A percentile compares a stretch with the other conserved stretches of the same genome.
Evolutionary conservation across 495 filamentous ascomycete species (phyloP).

Genomic region (Thermochaetoides thermophila): DNA sequence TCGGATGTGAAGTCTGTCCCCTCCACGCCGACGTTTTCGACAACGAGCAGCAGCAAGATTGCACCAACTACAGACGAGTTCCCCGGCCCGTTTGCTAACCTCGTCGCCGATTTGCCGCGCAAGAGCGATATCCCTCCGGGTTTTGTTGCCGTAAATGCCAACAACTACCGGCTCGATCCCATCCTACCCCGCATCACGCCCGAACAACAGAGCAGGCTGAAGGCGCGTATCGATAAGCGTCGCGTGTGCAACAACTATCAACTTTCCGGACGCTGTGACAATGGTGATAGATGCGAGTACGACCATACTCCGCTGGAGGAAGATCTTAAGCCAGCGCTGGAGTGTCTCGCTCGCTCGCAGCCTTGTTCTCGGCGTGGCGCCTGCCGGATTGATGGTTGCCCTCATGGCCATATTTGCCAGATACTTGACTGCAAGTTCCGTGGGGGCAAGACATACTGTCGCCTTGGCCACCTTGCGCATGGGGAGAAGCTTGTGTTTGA

Average conservation of each 20-base stretch:
- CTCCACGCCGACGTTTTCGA: not conserved
- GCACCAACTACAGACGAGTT: not conserved
- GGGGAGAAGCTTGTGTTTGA: not conserved
- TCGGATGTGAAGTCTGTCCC: not conserved
- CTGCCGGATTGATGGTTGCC: not conserved
- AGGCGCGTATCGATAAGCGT: conserved; percentile 3
- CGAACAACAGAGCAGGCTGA: conserved; percentile 1
- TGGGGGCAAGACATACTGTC: conserved; percentile 5
- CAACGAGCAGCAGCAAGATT: not conserved
- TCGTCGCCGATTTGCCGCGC: not conserved
- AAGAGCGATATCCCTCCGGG: not conserved
- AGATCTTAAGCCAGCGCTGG: not conserved
- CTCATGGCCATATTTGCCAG: conserved; percentile 5
- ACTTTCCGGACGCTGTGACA: conserved; percentile 1
- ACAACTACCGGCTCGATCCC: conserved; percentile 5
- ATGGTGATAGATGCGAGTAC: conserved; percentile 3
- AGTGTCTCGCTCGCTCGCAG: conserved; percentile 3
- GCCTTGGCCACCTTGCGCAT: not conserved
- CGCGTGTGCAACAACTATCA: conserved; percentile 7
- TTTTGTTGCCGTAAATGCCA: not conserved
- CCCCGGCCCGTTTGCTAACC: not conserved
- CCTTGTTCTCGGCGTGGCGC: conserved; percentile 1
- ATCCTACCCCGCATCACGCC: not conserved
- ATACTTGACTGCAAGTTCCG: conserved; percentile 4
- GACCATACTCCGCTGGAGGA: conserved; percentile 3